Evolutionary conservation across 768 basidiomycete species (phyloP), one percentile per base, ranked within the genome.

Genomic region (Amanita muscaria): DNA sequence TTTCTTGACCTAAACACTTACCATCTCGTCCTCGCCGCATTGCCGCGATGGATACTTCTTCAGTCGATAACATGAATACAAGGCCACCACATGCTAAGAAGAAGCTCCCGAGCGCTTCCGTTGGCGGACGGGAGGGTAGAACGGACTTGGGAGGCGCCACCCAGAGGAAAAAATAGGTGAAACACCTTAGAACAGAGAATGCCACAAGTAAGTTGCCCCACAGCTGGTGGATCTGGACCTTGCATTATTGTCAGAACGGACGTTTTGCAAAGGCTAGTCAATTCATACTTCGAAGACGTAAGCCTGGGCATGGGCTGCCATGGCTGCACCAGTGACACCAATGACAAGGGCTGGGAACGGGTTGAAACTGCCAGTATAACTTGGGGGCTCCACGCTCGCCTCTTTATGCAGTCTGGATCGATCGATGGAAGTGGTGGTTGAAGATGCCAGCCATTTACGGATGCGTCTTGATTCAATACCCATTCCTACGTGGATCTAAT

Each of bases 111-210:
- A 98, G 64, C 4, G 84, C 84, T 66, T 98, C 94, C 0, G 93
- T 93, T 0, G 93, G 94, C 4, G 94, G 94, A 7, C 92, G 79
- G 11, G 87, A 88, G 2, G 94, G 94, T 11, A 89, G 74, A n/a
- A 83, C 70, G 2, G 88, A 90, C 10, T 73, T 72, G 5, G 89
- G 85, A 10, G 92, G 92, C 22, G 73, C 70, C 35, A 93, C 70
- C 87, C 87, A 97, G 31, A 94, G 71, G 77, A 97, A 91, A 66
- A 92, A 88, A 60, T 97, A 98, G 1, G 93, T 97, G 30, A 92
- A 54, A 57, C 83, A 88, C 41, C 94, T 77, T 48, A 93, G 65
- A 6, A 87, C 68, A 4, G 87, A 76, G 59, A 85, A 91, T 3
- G 68, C 83, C 44, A 83, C 71, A 11, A 98, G 78, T 18, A 93